Percentiles rank a stretch among this genome's conserved stretches.
Conservation (phyloP, 495 filamentous ascomycete species). For the Evernia prunastri region DNA sequence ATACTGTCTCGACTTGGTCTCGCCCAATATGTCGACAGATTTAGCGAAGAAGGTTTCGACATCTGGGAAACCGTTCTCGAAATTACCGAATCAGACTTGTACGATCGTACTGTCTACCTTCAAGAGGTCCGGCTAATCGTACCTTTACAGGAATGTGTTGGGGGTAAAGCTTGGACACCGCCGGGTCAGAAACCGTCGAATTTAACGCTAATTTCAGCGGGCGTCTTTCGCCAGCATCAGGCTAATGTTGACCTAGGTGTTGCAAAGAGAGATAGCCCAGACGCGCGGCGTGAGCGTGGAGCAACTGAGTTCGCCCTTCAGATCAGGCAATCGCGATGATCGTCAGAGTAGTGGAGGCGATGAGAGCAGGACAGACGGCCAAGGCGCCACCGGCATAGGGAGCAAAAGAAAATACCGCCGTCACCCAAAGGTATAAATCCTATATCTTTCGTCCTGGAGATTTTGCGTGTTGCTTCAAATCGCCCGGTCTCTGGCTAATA, state of each 20-base stretch:
- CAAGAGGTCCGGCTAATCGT: background rate
- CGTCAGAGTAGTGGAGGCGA: constrained; percentile 13
- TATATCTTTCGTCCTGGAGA: background rate
- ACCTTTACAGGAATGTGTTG: constrained; percentile 48
- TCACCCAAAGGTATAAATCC: constrained; percentile 59
- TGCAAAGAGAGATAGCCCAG: constrained; percentile 51
- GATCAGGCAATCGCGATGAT: constrained; percentile 28
- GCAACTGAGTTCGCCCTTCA: constrained; percentile 34
- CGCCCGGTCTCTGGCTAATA: background rate
- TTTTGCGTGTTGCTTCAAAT: background rate
- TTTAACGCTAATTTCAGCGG: background rate
- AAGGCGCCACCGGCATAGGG: constrained; percentile 19
- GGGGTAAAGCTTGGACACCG: constrained; percentile 73
- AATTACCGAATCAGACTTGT: constrained; percentile 78
- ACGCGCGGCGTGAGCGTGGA: constrained; percentile 44
- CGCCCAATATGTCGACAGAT: constrained; percentile 60
- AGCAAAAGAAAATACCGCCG: constrained; percentile 69
- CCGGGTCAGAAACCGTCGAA: constrained; percentile 40
- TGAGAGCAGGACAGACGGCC: constrained; percentile 28
- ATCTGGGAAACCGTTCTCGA: constrained; percentile 74
- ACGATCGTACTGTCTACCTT: constrained; percentile 5
- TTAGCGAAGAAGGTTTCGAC: constrained; percentile 77
- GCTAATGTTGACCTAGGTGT: constrained; percentile 19
- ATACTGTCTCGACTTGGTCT: constrained; percentile 68
- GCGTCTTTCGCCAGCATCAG: background rate